phyloP scores from a whole-genome alignment of 345 rosid genomes.

The Citrus hindsii region DNA sequence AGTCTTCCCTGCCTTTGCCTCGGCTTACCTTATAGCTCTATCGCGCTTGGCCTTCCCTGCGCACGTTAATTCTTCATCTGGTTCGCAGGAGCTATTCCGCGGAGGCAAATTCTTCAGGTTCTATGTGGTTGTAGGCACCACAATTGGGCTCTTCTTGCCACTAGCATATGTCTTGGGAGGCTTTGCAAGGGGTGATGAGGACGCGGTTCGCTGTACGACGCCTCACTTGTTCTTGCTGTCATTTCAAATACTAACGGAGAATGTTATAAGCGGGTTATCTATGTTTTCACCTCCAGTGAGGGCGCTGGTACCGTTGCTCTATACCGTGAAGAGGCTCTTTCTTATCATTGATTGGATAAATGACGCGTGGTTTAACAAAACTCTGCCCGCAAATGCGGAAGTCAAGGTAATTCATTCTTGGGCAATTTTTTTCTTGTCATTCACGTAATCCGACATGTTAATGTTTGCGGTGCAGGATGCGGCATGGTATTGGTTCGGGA shows the following conservation, averaged over 20 bases:
- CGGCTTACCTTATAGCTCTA: slow-evolving; percentile 51
- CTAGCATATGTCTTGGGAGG: slow-evolving; percentile 87
- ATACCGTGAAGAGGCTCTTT: slow-evolving; percentile 71
- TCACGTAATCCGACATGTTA: background rate
- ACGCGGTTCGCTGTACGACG: slow-evolving; percentile 72
- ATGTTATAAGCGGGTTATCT: slow-evolving; percentile 62
- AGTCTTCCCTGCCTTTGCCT: slow-evolving; percentile 69
- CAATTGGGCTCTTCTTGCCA: slow-evolving; percentile 75
- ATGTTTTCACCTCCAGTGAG: slow-evolving; percentile 82
- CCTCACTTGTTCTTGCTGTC: slow-evolving; percentile 84
- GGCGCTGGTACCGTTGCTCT: slow-evolving; percentile 75
- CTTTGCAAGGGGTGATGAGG: slow-evolving; percentile 81
- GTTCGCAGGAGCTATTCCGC: slow-evolving; percentile 50
- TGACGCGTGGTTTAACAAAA: slow-evolving; percentile 68
- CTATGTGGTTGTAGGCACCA: slow-evolving; percentile 64
- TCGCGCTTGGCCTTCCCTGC: slow-evolving; percentile 78
- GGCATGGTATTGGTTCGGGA: slow-evolving; percentile 85
- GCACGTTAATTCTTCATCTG: slow-evolving; percentile 20
- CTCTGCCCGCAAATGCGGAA: slow-evolving; percentile 47
- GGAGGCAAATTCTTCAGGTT: slow-evolving; percentile 61
- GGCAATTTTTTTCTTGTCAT: background rate
- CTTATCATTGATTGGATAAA: slow-evolving; percentile 64
- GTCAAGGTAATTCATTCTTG: slow-evolving; percentile 36
- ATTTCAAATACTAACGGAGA: slow-evolving; percentile 86
- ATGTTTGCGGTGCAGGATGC: slow-evolving; percentile 30